Evolutionary conservation across 2,329 filamentous ascomycete species (phyloP).

Genomic region (Cladorrhinum sp.): DNA sequence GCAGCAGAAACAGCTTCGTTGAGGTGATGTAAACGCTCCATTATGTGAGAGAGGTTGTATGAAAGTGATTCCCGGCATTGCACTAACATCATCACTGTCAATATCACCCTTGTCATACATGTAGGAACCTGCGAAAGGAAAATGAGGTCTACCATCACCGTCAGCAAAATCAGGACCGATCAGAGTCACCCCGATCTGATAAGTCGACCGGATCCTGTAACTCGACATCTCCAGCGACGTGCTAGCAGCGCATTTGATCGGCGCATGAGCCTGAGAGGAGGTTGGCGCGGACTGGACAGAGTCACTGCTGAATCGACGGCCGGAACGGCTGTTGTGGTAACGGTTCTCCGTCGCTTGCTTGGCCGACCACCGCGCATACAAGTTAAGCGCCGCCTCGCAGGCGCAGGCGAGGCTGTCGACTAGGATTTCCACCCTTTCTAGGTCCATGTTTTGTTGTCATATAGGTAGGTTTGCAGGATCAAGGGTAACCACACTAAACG

Average conservation of each 20-base stretch:
- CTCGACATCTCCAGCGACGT: conserved; percentile 35
- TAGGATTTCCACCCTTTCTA: neutral
- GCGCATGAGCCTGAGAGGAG: too few species aligned
- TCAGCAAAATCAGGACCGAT: conserved; percentile 35
- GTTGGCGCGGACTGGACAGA: neutral
- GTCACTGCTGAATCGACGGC: neutral
- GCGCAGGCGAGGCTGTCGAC: neutral
- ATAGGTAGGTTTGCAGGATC: too few species aligned
- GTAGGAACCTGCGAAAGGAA: too few species aligned
- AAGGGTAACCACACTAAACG: too few species aligned
- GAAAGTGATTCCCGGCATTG: neutral
- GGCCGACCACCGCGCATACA: neutral
- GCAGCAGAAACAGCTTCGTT: neutral
- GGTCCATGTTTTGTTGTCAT: neutral
- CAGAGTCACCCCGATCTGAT: conserved; percentile 33
- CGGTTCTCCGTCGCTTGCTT: neutral
- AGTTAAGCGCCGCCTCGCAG: neutral
- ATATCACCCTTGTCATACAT: too few species aligned
- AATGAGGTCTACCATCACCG: conserved; percentile 34
- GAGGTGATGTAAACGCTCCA: neutral
- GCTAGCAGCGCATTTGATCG: conserved; percentile 34
- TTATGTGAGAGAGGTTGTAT: neutral
- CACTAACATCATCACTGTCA: too few species aligned
- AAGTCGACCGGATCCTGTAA: conserved; percentile 33
- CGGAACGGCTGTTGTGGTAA: neutral